Evolutionary conservation across 2,329 filamentous ascomycete genomes (phyloP).

Genomic region (Rhinocladiella similis): DNA sequence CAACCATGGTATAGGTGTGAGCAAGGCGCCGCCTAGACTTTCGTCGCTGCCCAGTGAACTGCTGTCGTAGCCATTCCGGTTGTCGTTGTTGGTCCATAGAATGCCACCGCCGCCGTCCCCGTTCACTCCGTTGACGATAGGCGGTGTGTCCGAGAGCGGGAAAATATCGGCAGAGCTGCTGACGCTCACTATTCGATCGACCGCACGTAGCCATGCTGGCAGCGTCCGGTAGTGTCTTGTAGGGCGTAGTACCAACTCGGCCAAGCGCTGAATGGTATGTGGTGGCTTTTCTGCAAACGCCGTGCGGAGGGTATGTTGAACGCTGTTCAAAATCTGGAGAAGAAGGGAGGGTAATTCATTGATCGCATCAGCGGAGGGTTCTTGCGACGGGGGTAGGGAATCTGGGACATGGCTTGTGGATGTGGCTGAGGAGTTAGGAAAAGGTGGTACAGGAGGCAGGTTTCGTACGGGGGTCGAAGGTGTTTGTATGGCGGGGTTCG

Average conservation of each 20-base stretch:
- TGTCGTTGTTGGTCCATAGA: constrained; percentile 37
- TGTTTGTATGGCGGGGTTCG: constrained; percentile 39
- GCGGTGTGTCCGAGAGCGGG: constrained; percentile 66
- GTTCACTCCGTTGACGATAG: constrained; percentile 60
- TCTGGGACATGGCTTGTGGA: constrained; percentile 44
- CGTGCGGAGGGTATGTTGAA: constrained; percentile 59
- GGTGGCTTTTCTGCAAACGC: constrained; percentile 76
- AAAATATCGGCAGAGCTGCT: constrained; percentile 79
- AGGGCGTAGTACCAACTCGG: constrained; percentile 79
- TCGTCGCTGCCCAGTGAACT: constrained; percentile 74
- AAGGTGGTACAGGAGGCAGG: constrained; percentile 41
- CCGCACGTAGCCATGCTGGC: constrained; percentile 81
- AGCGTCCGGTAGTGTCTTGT: constrained; percentile 77
- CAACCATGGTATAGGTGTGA: constrained; percentile 95
- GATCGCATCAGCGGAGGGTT: constrained; percentile 39
- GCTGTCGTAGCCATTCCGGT: constrained; percentile 27
- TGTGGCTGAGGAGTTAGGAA: constrained; percentile 36
- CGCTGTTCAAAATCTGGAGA: constrained; percentile 60
- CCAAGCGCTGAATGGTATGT: constrained; percentile 87
- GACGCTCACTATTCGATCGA: constrained; percentile 87
- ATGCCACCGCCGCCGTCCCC: constrained; percentile 47
- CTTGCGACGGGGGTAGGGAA: constrained; percentile 45
- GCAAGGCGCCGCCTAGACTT: constrained; percentile 80
- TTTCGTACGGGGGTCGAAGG: constrained; percentile 29
- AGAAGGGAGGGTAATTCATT: constrained; percentile 63